Evolutionary conservation across 345 rosid genomes (phyloP), one percentile per base, ranked within the genome.

Genomic region (Melaleuca quinquenervia): DNA sequence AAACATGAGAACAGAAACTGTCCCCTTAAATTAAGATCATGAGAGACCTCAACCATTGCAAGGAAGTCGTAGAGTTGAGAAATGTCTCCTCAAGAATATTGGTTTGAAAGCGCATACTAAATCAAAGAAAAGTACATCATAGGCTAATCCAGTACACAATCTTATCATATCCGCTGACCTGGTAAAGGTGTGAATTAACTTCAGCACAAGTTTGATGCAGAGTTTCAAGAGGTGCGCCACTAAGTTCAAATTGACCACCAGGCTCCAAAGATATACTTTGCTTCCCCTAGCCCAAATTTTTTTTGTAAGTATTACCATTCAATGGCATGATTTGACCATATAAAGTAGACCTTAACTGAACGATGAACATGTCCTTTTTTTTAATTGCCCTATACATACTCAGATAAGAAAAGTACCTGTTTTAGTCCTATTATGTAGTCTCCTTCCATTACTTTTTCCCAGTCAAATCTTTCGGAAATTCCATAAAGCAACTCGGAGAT

Each of bases 191-290:
- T 52, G 99, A 96, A 89, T 97, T 97, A 87, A 97, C 99, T 92
- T 96, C 99, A 54, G 99, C 99, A 90, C 99, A 96, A 26, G 99
- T 97, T 91, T 96, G 99, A 88, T 97, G 99, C 93, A 97, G 91
- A 80, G 99, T 97, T 90, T 97, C 99, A 87, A 97, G 95, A 90
- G 99, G 99, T 84, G 99, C 99, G 26, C 99, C 99, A 87, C 99
- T 97, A 44, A 97, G 98, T 95, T 97, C 99, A 87, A 97, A 95
- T 84, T 97, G 99, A 89, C 99, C 99, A 32, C 99, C 99, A 80
- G 99, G 99, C 92, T 97, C 99, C 82, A 97, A 92, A 58, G 99
- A 97, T 93, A 97, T 95, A 91, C 98, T 97, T 91, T 97, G 99
- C 87, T 95, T 95, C 75, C 97, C 99, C 99, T 97, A 94, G 75